phyloP scores from a whole-genome alignment of 257 asterid species.

The Solanum megistacrolobum region DNA sequence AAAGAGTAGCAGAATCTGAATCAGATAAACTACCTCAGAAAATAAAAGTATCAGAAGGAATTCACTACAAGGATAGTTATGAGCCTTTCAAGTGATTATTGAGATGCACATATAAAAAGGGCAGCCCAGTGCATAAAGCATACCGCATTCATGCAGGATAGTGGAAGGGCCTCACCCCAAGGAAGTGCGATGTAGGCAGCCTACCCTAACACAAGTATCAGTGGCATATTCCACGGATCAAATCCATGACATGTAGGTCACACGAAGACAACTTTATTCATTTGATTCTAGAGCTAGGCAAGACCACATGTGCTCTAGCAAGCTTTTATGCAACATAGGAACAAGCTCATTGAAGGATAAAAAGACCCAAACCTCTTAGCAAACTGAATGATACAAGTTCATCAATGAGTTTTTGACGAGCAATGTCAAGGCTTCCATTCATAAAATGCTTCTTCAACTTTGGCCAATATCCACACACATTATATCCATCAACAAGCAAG shows the following conservation, averaged over 20 bases:
- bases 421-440: conserved; percentile 74
- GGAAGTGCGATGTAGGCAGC: neutral
- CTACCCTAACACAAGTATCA: neutral
- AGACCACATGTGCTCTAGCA: neutral
- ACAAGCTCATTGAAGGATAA: neutral
- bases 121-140: neutral
- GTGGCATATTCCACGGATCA: neutral
- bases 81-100: neutral
- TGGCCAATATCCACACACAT: conserved; percentile 92
- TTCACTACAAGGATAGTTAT: neutral
- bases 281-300: neutral
- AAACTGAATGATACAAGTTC: conserved; percentile 74
- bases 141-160: neutral
- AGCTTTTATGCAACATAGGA: neutral
- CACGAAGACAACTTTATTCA: neutral
- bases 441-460: conserved; percentile 88
- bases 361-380: conserved; percentile 68
- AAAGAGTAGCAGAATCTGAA: neutral
- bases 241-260: neutral
- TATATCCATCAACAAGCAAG: conserved; percentile 96
- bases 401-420: conserved; percentile 95
- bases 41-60: neutral
- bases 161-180: neutral
- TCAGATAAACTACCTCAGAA: neutral
- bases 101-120: neutral